Conservation (phyloP, 768 basidiomycete genomes). For the Dentipellis fragilis region DNA sequence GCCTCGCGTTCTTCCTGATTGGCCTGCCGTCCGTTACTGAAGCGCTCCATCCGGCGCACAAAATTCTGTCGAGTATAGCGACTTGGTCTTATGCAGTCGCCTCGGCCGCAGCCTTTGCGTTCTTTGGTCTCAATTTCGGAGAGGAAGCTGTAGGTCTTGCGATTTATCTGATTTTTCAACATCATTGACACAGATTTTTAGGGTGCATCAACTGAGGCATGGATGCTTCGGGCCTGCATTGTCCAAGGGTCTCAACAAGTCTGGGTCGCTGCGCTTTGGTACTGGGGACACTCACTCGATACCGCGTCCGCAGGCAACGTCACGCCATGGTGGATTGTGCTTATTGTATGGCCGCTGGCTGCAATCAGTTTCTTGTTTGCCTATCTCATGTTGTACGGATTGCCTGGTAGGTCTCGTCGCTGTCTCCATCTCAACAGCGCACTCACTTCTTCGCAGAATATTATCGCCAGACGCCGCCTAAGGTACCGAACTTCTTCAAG, state of each 20-base stretch:
- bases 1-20: slow-evolving; percentile 83
- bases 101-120: slow-evolving; percentile 87
- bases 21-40: slow-evolving; percentile 70
- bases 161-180: background rate
- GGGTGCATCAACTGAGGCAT: slow-evolving; percentile 92
- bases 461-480: slow-evolving; percentile 87
- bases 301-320: slow-evolving; percentile 36
- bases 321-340: slow-evolving; percentile 79
- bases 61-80: slow-evolving; percentile 62
- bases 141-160: slow-evolving; percentile 72
- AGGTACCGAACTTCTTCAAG: slow-evolving; percentile 85
- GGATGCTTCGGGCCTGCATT: slow-evolving; percentile 84
- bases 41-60: slow-evolving; percentile 49
- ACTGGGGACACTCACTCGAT: slow-evolving; percentile 83
- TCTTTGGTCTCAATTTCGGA: slow-evolving; percentile 94
- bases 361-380: slow-evolving; percentile 67
- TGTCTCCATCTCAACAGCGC: background rate
- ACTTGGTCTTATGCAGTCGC: slow-evolving; percentile 90
- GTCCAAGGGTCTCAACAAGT: slow-evolving; percentile 95
- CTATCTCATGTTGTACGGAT: slow-evolving; percentile 76
- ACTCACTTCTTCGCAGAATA: slow-evolving; percentile 43
- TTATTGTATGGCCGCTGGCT: slow-evolving; percentile 75
- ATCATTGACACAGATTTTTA: slow-evolving; percentile 18
- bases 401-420: slow-evolving; percentile 52
- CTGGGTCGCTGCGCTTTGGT: slow-evolving; percentile 94